Evolutionary conservation across 345 rosid genomes (phyloP).

Genomic region (Eutrema japonicum): DNA sequence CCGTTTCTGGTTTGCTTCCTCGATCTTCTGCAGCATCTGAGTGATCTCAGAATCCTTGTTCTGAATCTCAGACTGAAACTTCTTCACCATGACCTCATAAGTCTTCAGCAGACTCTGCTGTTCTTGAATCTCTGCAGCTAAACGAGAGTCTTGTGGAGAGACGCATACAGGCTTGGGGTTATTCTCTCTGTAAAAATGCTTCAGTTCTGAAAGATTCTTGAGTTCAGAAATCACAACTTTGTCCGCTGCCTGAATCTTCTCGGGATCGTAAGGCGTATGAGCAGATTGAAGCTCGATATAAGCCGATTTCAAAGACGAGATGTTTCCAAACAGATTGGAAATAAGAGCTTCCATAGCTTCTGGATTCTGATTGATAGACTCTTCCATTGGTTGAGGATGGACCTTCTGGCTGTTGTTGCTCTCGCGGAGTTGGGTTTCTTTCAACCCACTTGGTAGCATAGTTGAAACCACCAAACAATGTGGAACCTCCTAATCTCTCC

Average conservation of each 20-base stretch:
- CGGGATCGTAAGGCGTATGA: constrained; percentile 86
- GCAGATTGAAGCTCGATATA: constrained; percentile 84
- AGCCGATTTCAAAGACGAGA: constrained; percentile 79
- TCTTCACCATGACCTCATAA: constrained; percentile 90
- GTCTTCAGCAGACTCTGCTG: constrained; percentile 85
- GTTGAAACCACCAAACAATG: constrained; percentile 48
- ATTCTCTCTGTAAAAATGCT: constrained; percentile 76
- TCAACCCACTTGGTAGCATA: constrained; percentile 82
- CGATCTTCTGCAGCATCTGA: constrained; percentile 72
- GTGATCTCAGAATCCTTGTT: constrained; percentile 83
- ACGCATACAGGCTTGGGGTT: constrained; percentile 69
- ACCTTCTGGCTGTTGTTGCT: constrained; percentile 69
- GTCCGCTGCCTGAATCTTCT: constrained; percentile 85
- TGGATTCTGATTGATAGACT: constrained; percentile 65
- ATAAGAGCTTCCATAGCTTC: constrained; percentile 79
- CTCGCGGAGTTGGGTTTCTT: constrained; percentile 76
- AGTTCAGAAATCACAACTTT: constrained; percentile 77
- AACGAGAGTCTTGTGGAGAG: constrained; percentile 84
- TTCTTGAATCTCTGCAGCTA: constrained; percentile 93
- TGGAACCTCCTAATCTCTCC: constrained; percentile 23
- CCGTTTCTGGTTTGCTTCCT: constrained; percentile 77
- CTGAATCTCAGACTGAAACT: constrained; percentile 85
- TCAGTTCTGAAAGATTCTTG: constrained; percentile 78
- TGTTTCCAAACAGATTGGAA: constrained; percentile 68
- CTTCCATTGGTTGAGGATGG: constrained; percentile 95